Percentiles rank a stretch among this genome's conserved stretches.
Conservation (phyloP, 2,329 filamentous ascomycete species). For the Sporothrix euskadiensis region DNA sequence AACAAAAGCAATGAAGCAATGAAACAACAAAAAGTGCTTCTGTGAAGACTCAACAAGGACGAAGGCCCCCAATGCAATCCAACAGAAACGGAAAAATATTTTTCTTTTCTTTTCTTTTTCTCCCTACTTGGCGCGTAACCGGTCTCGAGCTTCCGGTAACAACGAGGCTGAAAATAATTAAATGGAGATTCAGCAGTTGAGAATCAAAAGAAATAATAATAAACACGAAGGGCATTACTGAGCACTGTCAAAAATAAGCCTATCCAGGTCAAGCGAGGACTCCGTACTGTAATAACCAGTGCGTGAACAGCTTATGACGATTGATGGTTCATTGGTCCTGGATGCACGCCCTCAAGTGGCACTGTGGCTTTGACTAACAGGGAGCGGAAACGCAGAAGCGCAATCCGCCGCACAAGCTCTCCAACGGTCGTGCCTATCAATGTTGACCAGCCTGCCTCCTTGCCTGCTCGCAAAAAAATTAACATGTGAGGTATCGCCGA, state of each 20-base stretch:
- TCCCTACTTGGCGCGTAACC: neutral
- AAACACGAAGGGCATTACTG: neutral
- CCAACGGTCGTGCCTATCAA: neutral
- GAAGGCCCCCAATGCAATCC: neutral
- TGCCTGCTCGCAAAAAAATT: neutral
- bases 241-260: neutral
- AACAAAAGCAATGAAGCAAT: neutral
- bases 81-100: neutral
- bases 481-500: conserved; percentile 14
- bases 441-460: neutral
- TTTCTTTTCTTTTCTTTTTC: neutral
- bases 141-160: neutral
- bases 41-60: neutral
- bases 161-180: neutral
- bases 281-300: neutral
- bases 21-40: neutral
- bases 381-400: neutral
- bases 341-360: neutral
- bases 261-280: neutral
- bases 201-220: neutral
- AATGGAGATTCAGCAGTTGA: neutral
- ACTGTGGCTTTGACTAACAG: neutral
- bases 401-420: neutral
- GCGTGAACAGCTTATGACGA: neutral
- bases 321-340: neutral